Evolutionary conservation across 129 eudicot genomes (phyloP).

Genomic region (Ambrosia trifida): DNA sequence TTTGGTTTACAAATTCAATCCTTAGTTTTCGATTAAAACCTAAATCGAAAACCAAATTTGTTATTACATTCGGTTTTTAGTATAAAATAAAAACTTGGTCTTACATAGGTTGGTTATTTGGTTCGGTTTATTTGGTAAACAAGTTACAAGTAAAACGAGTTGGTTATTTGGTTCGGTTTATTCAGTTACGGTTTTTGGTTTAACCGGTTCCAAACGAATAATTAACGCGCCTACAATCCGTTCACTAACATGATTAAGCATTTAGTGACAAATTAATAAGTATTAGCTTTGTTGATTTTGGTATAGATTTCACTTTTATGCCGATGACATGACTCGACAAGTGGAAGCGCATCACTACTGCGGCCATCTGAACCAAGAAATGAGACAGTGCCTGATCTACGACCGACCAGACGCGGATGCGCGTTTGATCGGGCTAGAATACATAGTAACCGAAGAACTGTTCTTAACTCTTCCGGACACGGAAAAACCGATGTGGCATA

Average conservation of each 20-base stretch:
- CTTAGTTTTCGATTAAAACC: too few species aligned
- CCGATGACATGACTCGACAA: conserved; percentile 88
- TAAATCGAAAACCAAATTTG: too few species aligned
- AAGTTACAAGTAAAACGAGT: too few species aligned
- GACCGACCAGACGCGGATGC: conserved; percentile 73
- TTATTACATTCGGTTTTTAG: too few species aligned
- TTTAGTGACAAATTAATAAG: background rate
- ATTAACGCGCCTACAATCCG: background rate
- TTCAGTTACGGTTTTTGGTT: too few species aligned
- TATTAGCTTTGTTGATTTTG: background rate
- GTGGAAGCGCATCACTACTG: conserved; percentile 98
- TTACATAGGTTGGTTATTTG: too few species aligned
- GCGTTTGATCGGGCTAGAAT: conserved; percentile 77
- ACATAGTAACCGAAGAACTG: conserved; percentile 66
- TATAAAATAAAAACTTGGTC: too few species aligned
- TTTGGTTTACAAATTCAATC: too few species aligned
- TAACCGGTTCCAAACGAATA: too few species aligned
- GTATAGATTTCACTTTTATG: conserved; percentile 80
- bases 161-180: too few species aligned
- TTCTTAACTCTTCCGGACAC: conserved; percentile 73
- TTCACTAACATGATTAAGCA: background rate
- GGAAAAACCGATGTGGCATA: conserved; percentile 87
- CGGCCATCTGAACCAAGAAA: conserved; percentile 75
- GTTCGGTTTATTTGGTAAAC: too few species aligned
- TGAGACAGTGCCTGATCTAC: conserved; percentile 86